Conservation (phyloP, 2,329 filamentous ascomycete species). For the Ceratocystiopsis sp. region DNA sequence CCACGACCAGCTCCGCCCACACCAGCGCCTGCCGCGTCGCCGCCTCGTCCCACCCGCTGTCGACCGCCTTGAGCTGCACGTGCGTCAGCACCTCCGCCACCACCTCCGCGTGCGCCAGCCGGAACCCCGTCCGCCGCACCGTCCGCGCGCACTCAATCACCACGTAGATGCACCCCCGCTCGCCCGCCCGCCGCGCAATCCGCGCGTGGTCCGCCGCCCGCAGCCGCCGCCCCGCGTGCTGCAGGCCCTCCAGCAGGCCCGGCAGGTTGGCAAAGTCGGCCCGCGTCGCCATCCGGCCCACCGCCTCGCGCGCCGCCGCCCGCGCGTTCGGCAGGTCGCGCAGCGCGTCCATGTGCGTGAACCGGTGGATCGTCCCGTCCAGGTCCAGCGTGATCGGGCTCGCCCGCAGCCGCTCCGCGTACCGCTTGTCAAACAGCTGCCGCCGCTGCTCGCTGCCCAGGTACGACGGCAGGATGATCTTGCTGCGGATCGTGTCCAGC, state of each 20-base stretch:
- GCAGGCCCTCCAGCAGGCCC: constrained; percentile 31
- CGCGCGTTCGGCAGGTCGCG: constrained; percentile 26
- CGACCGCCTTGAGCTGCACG: constrained; percentile 25
- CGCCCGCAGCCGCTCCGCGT: constrained; percentile 29
- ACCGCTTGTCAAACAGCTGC: constrained; percentile 30
- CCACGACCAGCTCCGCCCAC: constrained; percentile 30
- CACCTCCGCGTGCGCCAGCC: constrained; percentile 23
- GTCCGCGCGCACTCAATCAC: constrained; percentile 34
- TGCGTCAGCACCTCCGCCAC: constrained; percentile 22
- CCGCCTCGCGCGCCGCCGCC: constrained; percentile 19
- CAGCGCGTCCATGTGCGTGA: constrained; percentile 27
- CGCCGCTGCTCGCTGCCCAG: constrained; percentile 35
- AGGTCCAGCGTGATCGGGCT: constrained; percentile 43
- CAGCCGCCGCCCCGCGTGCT: constrained; percentile 23
- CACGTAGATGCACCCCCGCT: constrained; percentile 23
- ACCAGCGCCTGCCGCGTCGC: constrained; percentile 25
- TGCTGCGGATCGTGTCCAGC: constrained; percentile 35
- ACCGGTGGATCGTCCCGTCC: constrained; percentile 36
- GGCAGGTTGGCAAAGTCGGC: constrained; percentile 36
- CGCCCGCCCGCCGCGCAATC: constrained; percentile 24
- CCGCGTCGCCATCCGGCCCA: constrained; percentile 28
- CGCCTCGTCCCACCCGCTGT: constrained; percentile 16
- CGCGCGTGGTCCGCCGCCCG: constrained; percentile 17
- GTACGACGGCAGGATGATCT: constrained; percentile 44
- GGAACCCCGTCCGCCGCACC: constrained; percentile 27